These are phyloP conservation scores for Pseudisothecium myosuroides DNA, from an alignment of 225 moss, liverwort and hornwort genomes.

Conservation along the genomic window DNA sequence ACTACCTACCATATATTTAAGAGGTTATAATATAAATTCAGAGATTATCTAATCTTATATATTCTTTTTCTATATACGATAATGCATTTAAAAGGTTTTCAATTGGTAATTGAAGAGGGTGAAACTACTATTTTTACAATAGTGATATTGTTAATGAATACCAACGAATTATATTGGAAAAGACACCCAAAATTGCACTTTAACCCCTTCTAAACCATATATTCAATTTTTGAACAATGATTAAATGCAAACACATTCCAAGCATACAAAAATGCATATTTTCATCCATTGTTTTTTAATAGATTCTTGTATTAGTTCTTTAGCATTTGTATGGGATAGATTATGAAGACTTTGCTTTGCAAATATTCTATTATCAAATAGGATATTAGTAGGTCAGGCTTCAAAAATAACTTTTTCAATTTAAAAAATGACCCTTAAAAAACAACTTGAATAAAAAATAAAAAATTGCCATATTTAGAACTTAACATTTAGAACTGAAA, in stretches of 20 bases:
- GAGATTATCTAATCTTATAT: accelerated
- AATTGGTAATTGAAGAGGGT: not conserved
- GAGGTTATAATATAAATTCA: accelerated
- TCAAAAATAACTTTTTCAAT: accelerated
- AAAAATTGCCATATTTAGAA: too few species aligned
- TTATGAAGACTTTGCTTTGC: not conserved
- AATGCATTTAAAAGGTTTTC: not conserved
- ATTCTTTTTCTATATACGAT: not conserved
- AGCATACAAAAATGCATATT: not conserved
- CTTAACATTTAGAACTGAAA: too few species aligned
- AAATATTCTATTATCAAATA: not conserved
- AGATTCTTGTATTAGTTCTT: not conserved
- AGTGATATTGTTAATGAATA: not conserved
- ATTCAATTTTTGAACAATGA: not conserved
- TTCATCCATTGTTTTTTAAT: not conserved
- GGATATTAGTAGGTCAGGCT: accelerated
- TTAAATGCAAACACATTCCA: not conserved
- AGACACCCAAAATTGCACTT: too few species aligned
- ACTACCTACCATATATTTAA: not conserved
- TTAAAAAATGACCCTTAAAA: too few species aligned
- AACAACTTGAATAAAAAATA: too few species aligned
- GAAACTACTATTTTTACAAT: not conserved
- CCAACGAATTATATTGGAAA: accelerated
- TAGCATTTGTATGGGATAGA: accelerated
- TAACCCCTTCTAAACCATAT: accelerated